Evolutionary conservation across 2,329 filamentous ascomycete species (phyloP).

Genomic region (Trichoderma citrinoviride): DNA sequence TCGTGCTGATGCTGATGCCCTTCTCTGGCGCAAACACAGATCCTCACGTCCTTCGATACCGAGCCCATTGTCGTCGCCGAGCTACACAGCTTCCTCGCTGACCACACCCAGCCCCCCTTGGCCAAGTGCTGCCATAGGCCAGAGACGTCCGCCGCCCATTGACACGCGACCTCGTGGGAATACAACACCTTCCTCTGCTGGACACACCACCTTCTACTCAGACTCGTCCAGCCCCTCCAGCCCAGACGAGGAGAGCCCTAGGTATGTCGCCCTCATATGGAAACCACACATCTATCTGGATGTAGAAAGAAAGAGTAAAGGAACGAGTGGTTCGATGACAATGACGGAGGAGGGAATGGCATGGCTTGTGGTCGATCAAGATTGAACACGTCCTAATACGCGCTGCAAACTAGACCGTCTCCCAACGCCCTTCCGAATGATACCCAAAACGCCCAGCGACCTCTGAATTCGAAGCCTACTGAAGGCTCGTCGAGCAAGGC

Average conservation of each 20-base stretch:
- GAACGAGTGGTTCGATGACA: not conserved
- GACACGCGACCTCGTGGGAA: slow-evolving; percentile 19
- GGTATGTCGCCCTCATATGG: slow-evolving; percentile 32
- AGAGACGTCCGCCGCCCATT: slow-evolving; percentile 29
- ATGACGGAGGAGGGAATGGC: not conserved
- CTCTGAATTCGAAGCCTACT: slow-evolving; percentile 44
- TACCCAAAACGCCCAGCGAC: slow-evolving; percentile 44
- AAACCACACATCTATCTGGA: not conserved
- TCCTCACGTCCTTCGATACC: slow-evolving; percentile 47
- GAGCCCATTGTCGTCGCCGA: slow-evolving; percentile 50
- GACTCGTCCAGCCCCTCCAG: slow-evolving; percentile 39
- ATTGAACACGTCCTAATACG: slow-evolving; percentile 15
- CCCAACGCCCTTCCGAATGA: slow-evolving; percentile 47
- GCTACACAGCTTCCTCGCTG: slow-evolving; percentile 41
- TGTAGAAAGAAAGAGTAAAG: not conserved
- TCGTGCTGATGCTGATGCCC: slow-evolving; percentile 23
- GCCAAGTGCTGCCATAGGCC: slow-evolving; percentile 6
- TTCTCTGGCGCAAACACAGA: slow-evolving; percentile 37
- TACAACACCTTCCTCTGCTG: slow-evolving; percentile 21
- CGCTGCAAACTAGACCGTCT: slow-evolving; percentile 28
- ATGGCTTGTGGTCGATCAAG: not conserved
- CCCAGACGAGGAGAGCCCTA: slow-evolving; percentile 34
- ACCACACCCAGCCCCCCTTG: slow-evolving; percentile 37
- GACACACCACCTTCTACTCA: slow-evolving; percentile 37
- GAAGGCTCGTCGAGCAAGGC: slow-evolving; percentile 40